phyloP scores from a whole-genome alignment of 345 rosid genomes.

The Syzygium oleosum region DNA sequence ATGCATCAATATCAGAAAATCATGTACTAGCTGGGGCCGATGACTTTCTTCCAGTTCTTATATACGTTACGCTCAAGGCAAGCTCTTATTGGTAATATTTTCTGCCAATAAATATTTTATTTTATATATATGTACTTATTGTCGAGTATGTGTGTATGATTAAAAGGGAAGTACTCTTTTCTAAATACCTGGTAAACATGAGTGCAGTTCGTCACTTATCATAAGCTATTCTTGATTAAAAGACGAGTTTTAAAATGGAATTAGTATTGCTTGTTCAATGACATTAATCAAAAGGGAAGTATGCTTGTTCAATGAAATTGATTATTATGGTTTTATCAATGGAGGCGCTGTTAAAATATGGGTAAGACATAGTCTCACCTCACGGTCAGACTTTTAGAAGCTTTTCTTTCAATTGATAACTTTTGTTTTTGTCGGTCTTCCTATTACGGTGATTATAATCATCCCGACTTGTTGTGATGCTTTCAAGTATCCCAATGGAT shows the following conservation, averaged over 20 bases:
- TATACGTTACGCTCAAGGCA: constrained; percentile 58
- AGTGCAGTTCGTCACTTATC: not conserved
- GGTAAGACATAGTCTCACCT: not conserved
- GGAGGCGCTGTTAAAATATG: not conserved
- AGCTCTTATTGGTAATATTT: constrained; percentile 52
- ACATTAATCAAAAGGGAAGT: not conserved
- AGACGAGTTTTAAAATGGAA: not conserved
- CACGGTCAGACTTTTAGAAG: not conserved
- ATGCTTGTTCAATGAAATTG: not conserved
- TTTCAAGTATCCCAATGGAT: not conserved
- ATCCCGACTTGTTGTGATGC: not conserved
- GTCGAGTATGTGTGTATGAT: not conserved
- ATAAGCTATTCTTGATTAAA: not conserved
- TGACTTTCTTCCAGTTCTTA: constrained; percentile 56
- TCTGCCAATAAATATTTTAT: constrained; percentile 8
- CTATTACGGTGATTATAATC: not conserved
- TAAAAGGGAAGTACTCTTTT: not conserved
- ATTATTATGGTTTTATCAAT: not conserved
- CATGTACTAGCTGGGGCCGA: constrained; percentile 43
- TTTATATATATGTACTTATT: not conserved
- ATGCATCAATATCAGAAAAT: constrained; percentile 46
- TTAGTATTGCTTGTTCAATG: not conserved
- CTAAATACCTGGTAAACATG: not conserved
- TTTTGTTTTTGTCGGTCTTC: not conserved
- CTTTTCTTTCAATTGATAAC: not conserved